Evolutionary conservation across 1,284 basidiomycete species (phyloP).

Genomic region (Heliocybe sulcata): DNA sequence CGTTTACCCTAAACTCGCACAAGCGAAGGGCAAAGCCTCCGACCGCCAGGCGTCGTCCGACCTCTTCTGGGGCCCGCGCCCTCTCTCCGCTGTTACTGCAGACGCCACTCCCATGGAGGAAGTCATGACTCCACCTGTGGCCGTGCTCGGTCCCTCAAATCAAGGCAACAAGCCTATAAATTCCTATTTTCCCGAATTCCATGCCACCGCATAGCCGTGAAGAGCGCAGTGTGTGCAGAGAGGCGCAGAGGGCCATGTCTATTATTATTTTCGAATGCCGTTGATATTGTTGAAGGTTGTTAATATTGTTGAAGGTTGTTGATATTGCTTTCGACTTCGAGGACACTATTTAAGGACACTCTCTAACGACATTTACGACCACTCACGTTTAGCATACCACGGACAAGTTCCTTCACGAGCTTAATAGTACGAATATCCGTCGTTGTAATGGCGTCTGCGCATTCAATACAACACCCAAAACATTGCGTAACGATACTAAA

Average conservation of each 20-base stretch:
- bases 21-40: background rate
- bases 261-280: too few relatives aligned
- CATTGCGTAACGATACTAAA: background rate
- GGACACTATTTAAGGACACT: too few relatives aligned
- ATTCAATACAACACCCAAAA: background rate
- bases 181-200: background rate
- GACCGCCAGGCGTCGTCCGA: background rate
- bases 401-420: background rate
- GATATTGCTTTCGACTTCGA: too few relatives aligned
- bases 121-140: background rate
- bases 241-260: too few relatives aligned
- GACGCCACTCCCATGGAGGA: background rate
- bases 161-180: background rate
- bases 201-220: background rate
- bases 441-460: background rate
- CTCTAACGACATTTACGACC: background rate
- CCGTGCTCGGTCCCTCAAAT: background rate
- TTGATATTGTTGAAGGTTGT: background rate
- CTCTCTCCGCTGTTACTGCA: background rate
- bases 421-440: background rate
- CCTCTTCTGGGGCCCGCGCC: background rate
- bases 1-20: conserved; percentile 1
- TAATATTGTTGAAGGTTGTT: too few relatives aligned
- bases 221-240: background rate
- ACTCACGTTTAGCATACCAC: background rate